A percentile compares a stretch with the other conserved stretches of the same genome.
These are phyloP conservation scores for Teunomyces funiuensis DNA, from an alignment of 805 yeast genomes.

Conservation along the genomic window DNA sequence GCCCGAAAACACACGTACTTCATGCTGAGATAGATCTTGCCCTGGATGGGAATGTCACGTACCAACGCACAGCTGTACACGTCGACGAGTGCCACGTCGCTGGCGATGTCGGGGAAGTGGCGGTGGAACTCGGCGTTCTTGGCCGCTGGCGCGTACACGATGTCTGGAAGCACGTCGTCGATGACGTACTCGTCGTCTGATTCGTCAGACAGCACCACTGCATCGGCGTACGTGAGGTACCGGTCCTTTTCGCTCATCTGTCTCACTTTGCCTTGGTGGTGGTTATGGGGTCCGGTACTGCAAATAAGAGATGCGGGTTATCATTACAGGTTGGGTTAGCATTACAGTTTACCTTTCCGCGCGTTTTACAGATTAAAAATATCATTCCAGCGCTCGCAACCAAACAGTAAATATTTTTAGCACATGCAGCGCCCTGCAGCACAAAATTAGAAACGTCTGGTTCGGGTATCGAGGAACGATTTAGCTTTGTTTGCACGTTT, in stretches of 20 bases:
- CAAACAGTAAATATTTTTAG: too few relatives aligned
- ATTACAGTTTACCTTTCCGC: too few relatives aligned
- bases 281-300: not conserved
- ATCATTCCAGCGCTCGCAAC: too few relatives aligned
- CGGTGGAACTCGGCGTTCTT: constrained; percentile 62
- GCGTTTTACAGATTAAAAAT: too few relatives aligned
- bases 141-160: constrained; percentile 56
- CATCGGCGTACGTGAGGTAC: not conserved
- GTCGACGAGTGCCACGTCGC: constrained; percentile 51
- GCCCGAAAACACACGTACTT: constrained; percentile 61
- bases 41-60: constrained; percentile 68
- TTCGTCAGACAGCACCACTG: not conserved
- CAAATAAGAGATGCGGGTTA: too few relatives aligned
- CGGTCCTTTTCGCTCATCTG: too few relatives aligned
- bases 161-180: constrained; percentile 7
- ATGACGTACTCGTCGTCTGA: not conserved
- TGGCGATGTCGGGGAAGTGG: constrained; percentile 52
- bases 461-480: too few relatives aligned
- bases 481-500: too few relatives aligned
- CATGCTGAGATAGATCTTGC: constrained; percentile 59
- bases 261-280: not conserved
- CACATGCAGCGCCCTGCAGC: too few relatives aligned
- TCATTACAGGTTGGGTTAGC: too few relatives aligned
- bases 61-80: constrained; percentile 68
- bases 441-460: too few relatives aligned